Percentiles rank a stretch among this genome's conserved stretches.
Evolutionary conservation across 1,139 yeast genomes (phyloP).

Genomic region (Magnusiomyces sp.): DNA sequence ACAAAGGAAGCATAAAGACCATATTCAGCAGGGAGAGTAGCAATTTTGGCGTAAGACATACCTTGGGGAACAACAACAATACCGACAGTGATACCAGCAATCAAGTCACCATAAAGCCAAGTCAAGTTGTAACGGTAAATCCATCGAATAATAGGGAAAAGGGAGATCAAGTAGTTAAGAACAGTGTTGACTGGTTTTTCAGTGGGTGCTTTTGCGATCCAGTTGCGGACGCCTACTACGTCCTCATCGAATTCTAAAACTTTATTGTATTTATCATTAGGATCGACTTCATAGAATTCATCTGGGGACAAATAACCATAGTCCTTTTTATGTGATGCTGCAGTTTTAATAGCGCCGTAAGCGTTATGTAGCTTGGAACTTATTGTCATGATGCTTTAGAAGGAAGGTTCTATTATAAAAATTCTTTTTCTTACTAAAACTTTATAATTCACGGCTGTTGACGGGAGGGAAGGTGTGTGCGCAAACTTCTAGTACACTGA

Average conservation of each 20-base stretch:
- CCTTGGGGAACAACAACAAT: slow-evolving; percentile 90
- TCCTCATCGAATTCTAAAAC: slow-evolving; percentile 3
- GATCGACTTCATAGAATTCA: background rate
- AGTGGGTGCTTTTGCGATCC: background rate
- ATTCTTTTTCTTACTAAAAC: too few relatives aligned
- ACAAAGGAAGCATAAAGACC: slow-evolving; percentile 90
- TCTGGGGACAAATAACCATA: background rate
- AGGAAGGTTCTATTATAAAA: too few relatives aligned
- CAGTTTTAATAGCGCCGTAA: background rate
- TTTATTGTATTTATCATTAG: background rate
- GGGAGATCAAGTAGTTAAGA: slow-evolving; percentile 44
- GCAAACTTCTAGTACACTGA: too few relatives aligned
- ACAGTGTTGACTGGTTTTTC: background rate
- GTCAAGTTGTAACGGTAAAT: slow-evolving; percentile 68
- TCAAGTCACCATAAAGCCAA: slow-evolving; percentile 77
- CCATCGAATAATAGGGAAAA: slow-evolving; percentile 79
- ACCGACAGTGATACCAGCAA: slow-evolving; percentile 92
- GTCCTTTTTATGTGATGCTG: background rate
- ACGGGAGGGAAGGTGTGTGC: too few relatives aligned
- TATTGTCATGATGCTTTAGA: too few relatives aligned
- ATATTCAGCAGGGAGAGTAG: slow-evolving; percentile 71
- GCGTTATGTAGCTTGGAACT: too few relatives aligned
- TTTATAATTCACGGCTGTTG: too few relatives aligned
- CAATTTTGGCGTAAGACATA: slow-evolving; percentile 89
- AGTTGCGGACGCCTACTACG: background rate